Percentiles rank a stretch among this genome's conserved stretches.
These are phyloP conservation scores for Eimeria brunetti DNA, from an alignment of 169 alveolate genomes.

Conservation along the genomic window DNA sequence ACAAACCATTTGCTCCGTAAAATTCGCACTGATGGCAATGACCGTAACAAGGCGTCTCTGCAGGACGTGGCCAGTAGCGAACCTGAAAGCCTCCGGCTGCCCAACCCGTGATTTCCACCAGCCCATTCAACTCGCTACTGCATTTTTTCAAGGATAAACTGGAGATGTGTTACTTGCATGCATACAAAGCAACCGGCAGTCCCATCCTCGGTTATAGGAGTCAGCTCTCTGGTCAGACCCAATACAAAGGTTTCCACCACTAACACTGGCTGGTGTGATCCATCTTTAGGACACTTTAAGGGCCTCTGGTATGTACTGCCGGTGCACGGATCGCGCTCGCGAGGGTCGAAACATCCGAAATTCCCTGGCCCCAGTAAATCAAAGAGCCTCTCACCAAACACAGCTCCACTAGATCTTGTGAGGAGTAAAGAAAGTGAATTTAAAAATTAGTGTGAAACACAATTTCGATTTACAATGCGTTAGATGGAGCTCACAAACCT, in stretches of 20 bases:
- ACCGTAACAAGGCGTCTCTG: not conserved
- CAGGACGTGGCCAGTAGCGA: not conserved
- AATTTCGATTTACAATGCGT: not conserved
- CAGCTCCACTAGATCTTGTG: not conserved
- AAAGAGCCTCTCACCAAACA: not conserved
- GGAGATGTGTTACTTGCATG: not conserved
- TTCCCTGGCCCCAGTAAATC: not conserved
- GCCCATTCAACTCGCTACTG: not conserved
- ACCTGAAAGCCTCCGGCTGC: not conserved
- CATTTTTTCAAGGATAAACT: not conserved
- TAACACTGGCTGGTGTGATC: not conserved
- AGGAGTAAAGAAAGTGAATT: not conserved
- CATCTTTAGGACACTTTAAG: not conserved
- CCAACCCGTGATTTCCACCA: not conserved
- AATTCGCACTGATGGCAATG: not conserved
- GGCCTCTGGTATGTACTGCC: not conserved
- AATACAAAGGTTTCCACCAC: not conserved
- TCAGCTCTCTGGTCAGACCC: not conserved
- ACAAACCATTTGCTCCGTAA: no score
- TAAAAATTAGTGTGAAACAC: not conserved
- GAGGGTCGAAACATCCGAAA: not conserved
- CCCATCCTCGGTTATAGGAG: not conserved
- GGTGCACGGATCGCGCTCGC: not conserved
- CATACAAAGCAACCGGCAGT: not conserved
- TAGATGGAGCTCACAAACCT: not conserved